A percentile compares a stretch with the other conserved stretches of the same genome.
Evolutionary conservation across 345 rosid species (phyloP).

Genomic region (sweet orange (Citrus sinensis)): DVS_A1.0 CM039166.1:11965001-11965500

Average conservation of each 20-base stretch:
- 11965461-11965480: not conserved
- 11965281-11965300: constrained; percentile 51
- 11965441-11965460: not conserved
- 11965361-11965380: not conserved
- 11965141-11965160: constrained; percentile 66
- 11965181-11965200: constrained; percentile 48
- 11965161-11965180: constrained; percentile 68
- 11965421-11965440: not conserved
- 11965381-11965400: not conserved
- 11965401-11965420: not conserved
- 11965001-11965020: not conserved
- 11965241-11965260: constrained; percentile 41
- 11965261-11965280: constrained; percentile 48
- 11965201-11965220: constrained; percentile 76
- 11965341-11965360: not conserved
- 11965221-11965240: constrained; percentile 45
- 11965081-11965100: not conserved
- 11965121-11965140: constrained; percentile 27
- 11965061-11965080: not conserved
- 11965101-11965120: constrained; percentile 14
- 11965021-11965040: not conserved
- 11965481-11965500: not conserved
- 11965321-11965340: not conserved
- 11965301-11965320: not conserved
- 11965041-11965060: not conserved